phyloP scores from a whole-genome alignment of 257 asterid species.

The Ilex asprella region DNA sequence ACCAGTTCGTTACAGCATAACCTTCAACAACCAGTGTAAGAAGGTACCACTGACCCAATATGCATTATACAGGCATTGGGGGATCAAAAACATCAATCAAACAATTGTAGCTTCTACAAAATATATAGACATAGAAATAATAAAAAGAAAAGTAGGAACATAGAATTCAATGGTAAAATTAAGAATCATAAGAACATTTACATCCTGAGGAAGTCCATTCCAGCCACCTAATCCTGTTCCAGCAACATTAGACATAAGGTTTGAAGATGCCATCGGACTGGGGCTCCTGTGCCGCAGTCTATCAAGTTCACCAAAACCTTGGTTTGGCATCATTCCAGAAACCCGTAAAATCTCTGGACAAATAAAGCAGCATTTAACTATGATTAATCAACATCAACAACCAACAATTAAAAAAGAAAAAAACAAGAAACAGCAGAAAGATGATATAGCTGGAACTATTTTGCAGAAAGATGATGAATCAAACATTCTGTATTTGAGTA shows the following conservation, averaged over 20 bases:
- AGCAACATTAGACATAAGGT: constrained; percentile 55
- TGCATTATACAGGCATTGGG: no score
- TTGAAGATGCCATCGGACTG: constrained; percentile 92
- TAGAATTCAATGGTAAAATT: no score
- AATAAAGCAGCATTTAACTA: background rate
- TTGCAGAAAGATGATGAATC: background rate
- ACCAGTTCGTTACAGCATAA: no score
- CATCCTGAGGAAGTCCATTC: constrained; percentile 86
- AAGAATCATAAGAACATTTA: constrained; percentile 5
- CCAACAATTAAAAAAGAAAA: background rate
- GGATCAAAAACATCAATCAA: no score
- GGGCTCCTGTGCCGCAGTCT: constrained; percentile 90
- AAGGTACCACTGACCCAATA: no score
- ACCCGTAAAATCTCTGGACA: constrained; percentile 61
- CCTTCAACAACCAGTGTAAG: no score
- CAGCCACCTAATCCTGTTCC: constrained; percentile 68
- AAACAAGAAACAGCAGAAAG: background rate
- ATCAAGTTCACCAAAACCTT: constrained; percentile 73
- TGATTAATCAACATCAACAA: background rate
- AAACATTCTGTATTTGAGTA: background rate
- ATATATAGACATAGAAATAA: no score
- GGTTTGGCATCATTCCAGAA: constrained; percentile 77
- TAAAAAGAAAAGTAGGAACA: no score
- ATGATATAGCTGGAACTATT: background rate
- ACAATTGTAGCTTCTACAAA: no score